Evolutionary conservation across 23 red algal genomes (phyloP), one percentile per base, ranked within the genome.

Genomic region (Gracilaria domingensis): DNA sequence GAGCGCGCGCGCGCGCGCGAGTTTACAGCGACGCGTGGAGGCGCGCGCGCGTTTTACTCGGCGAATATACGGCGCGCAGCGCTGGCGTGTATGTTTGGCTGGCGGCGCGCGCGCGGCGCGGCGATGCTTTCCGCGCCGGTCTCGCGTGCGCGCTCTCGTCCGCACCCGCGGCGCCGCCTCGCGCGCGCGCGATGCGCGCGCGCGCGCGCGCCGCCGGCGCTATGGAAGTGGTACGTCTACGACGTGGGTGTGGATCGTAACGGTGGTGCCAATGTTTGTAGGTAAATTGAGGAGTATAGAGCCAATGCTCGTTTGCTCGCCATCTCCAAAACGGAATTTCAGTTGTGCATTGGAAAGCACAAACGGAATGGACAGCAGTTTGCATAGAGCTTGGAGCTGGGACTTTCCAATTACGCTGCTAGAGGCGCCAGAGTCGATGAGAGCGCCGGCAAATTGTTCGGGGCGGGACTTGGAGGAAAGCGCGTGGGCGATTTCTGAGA

Each of bases 271-370:
- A 58, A 81, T 35, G 28, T 20, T 58, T 25, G 45, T 81, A 3
- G 77, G 21, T 2, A 58, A n/a, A 8, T 47, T 55, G 48, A 81
- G 57, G 5, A 17, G 1, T 5, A 30, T 81, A 13, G 55, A 42
- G 7, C 29, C 77, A 39, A 81, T 58, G 32, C 86, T 89, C 1
- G 14, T 18, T 44, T 62, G 37, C 17, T 25, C n/a, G 1, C 50
- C 72, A 36, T 89, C 50, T 7, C 86, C 86, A 64, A 89, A 89
- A 29, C n/a, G 20, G 58, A 79, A 89, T 24, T 47, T 44, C 14
- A 50, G 86, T 20, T 75, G 21, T 40, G 0, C 5, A 79, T 47
- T 0, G n/a, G n/a, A n/a, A n/a, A n/a, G n/a, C n/a, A n/a, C n/a
- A n/a, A n/a, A n/a, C n/a, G 39, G 34, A 34, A 28, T 18, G 18